These are phyloP conservation scores for Sporothrix dimorphospora DNA, from an alignment of 2,329 filamentous ascomycete species.

Conservation along the genomic window DNA sequence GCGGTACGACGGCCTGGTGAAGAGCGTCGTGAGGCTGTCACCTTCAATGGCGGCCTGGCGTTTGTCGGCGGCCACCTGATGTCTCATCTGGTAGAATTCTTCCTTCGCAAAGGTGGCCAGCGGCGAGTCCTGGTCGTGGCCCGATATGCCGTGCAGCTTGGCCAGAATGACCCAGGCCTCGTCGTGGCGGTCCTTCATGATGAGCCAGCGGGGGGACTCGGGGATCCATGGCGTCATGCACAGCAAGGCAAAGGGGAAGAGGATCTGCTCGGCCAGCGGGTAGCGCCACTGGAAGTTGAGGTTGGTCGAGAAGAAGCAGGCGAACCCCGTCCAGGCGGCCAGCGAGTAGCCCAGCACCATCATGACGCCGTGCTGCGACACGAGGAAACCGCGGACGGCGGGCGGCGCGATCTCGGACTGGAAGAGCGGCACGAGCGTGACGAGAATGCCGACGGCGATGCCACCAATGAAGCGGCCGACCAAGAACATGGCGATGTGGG, in stretches of 20 bases:
- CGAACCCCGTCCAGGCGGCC: slow-evolving; percentile 43
- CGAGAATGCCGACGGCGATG: slow-evolving; percentile 44
- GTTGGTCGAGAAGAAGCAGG: slow-evolving; percentile 41
- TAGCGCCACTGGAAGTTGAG: slow-evolving; percentile 48
- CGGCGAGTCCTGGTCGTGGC: not conserved
- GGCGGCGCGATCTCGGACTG: slow-evolving; percentile 46
- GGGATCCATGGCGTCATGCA: slow-evolving; percentile 15
- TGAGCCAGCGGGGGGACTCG: slow-evolving; percentile 27
- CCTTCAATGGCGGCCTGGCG: not conserved
- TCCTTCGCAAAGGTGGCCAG: not conserved
- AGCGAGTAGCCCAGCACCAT: slow-evolving; percentile 4
- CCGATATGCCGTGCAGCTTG: not conserved
- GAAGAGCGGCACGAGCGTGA: slow-evolving; percentile 21
- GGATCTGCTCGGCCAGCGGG: slow-evolving; percentile 47
- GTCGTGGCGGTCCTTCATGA: slow-evolving; percentile 16
- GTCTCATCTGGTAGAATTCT: not conserved
- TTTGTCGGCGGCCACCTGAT: slow-evolving; percentile 17
- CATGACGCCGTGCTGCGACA: slow-evolving; percentile 35
- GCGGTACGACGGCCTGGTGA: slow-evolving; percentile 7
- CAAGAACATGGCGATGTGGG: slow-evolving; percentile 34
- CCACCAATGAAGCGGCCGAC: slow-evolving; percentile 46
- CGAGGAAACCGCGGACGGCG: slow-evolving; percentile 37
- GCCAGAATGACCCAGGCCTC: slow-evolving; percentile 22
- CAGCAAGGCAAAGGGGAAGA: slow-evolving; percentile 45
- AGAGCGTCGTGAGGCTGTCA: not conserved